Evolutionary conservation across 345 rosid species (phyloP).

Genomic region (Salix koriyanagi): DNA sequence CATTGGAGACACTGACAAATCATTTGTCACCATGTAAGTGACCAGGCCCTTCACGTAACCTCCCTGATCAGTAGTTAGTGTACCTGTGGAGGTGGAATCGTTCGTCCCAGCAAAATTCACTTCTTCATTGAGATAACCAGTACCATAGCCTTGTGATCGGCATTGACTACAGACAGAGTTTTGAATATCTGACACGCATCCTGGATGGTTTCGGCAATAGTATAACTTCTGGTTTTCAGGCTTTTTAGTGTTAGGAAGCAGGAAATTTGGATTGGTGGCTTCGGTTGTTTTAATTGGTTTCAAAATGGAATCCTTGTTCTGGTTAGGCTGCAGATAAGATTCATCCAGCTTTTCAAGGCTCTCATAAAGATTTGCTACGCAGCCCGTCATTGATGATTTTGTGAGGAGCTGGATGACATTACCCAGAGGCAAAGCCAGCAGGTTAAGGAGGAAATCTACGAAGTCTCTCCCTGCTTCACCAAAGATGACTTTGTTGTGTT

Average conservation of each 20-base stretch:
- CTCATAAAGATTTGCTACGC: background rate
- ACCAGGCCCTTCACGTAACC: conserved; percentile 11
- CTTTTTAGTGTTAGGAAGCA: background rate
- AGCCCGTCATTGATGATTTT: background rate
- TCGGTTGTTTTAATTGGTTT: background rate
- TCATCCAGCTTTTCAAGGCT: too few relatives aligned
- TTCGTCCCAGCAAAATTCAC: background rate
- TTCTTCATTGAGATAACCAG: background rate
- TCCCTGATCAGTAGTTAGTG: too few relatives aligned
- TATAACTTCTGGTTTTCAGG: background rate
- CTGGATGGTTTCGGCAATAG: background rate
- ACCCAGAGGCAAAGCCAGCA: background rate
- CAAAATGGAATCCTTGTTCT: conserved; percentile 1
- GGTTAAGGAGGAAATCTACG: background rate
- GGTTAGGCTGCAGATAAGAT: background rate
- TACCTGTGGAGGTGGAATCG: background rate
- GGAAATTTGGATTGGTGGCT: background rate
- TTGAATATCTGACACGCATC: background rate
- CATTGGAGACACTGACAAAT: conserved; percentile 6
- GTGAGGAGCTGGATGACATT: background rate
- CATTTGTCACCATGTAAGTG: conserved; percentile 17
- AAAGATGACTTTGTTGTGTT: conserved; percentile 7
- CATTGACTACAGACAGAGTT: background rate
- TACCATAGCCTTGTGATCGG: background rate
- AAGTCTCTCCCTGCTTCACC: background rate